phyloP scores from a whole-genome alignment of 805 yeast species.

The Candida nanaspora region DNA sequence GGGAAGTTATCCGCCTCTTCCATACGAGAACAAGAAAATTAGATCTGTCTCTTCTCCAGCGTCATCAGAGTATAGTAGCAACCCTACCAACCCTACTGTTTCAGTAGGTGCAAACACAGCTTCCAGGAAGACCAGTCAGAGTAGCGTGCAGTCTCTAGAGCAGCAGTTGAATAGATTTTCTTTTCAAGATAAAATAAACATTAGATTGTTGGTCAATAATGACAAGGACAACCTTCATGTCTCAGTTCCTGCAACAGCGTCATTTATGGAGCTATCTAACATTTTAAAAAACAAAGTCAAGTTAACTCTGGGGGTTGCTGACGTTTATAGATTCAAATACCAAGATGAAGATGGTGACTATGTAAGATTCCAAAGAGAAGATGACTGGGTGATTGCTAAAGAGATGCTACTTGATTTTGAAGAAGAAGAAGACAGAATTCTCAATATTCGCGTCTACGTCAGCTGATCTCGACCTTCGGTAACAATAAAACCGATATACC shows the following conservation, averaged over 20 bases:
- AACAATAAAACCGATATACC: no score
- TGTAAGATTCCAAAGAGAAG: constrained; percentile 77
- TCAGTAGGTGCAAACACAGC: background rate
- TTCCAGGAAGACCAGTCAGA: background rate
- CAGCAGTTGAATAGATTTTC: background rate
- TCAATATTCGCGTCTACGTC: constrained; percentile 11
- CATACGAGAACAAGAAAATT: constrained; percentile 12
- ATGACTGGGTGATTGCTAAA: constrained; percentile 81
- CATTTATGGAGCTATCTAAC: constrained; percentile 26
- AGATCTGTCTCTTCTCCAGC: constrained; percentile 29
- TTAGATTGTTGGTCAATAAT: constrained; percentile 28
- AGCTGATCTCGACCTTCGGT: no score
- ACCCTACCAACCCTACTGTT: constrained; percentile 1
- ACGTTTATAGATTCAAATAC: constrained; percentile 61
- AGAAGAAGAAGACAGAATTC: constrained; percentile 34
- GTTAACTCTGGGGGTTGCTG: constrained; percentile 45
- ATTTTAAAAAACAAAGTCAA: constrained; percentile 44
- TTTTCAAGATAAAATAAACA: constrained; percentile 12
- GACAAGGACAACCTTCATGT: constrained; percentile 59
- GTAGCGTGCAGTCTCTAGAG: background rate
- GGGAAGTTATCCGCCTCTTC: constrained; percentile 2
- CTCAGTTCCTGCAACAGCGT: constrained; percentile 39
- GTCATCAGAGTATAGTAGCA: constrained; percentile 2
- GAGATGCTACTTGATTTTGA: constrained; percentile 52
- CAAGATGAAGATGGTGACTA: constrained; percentile 95